phyloP scores from a whole-genome alignment of 306 rosid species.

The Benincasa hispida region DNA sequence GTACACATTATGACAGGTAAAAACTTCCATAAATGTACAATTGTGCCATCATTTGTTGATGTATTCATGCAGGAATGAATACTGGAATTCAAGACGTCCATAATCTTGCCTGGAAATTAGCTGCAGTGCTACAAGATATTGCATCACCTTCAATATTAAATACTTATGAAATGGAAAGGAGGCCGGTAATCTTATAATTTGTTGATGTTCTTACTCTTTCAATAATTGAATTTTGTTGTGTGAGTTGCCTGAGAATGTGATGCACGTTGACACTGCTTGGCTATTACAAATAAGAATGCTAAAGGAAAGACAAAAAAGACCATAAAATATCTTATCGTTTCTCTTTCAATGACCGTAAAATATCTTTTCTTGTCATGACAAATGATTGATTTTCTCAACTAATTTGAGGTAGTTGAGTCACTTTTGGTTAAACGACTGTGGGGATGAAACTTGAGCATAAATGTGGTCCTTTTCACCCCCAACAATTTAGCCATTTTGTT shows the following conservation, averaged over 20 bases:
- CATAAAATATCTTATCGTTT: not conserved
- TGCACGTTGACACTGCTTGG: not conserved
- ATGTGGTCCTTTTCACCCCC: not conserved
- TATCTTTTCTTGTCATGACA: not conserved
- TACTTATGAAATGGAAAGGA: constrained; percentile 76
- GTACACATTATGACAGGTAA: not conserved
- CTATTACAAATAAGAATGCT: not conserved
- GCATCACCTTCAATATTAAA: constrained; percentile 55
- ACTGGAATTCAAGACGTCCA: constrained; percentile 95
- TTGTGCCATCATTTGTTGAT: not conserved
- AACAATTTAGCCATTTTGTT: not conserved
- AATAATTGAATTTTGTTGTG: not conserved
- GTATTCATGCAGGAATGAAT: constrained; percentile 73
- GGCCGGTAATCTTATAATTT: constrained; percentile 47
- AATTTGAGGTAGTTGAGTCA: not conserved
- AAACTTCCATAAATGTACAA: not conserved
- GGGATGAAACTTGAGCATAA: not conserved
- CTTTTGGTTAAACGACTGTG: not conserved
- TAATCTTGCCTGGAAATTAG: constrained; percentile 98
- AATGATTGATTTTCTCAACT: not conserved
- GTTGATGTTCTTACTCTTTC: constrained; percentile 1
- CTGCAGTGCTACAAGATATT: constrained; percentile 63
- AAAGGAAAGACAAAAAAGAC: not conserved
- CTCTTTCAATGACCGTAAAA: too few relatives aligned
- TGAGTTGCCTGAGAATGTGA: not conserved